Base-by-base conservation (phyloP, 345 rosid genomes). In the Brassica incana region DNA sequence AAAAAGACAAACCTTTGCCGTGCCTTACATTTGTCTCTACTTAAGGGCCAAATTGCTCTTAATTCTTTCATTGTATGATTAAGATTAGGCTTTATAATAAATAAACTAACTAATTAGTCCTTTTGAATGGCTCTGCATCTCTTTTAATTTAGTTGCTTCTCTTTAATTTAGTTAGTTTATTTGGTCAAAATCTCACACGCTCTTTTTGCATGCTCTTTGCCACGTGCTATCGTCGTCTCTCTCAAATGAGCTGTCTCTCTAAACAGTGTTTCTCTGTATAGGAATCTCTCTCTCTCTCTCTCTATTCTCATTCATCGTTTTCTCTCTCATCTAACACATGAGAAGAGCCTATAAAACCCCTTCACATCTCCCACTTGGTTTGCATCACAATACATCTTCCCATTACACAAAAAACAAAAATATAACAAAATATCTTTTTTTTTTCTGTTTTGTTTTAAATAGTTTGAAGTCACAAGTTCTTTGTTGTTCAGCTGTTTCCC, bases 171-270 rank as follows among this genome's bases (percentile, higher is more conserved):
- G 35, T 15, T 7, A 3, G 59, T 52, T 52, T 15, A 68, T 73
- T 79, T 79, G 82, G 82, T 73, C 78, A 79, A 79, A 69, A 75
- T 80, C 83, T 75, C 56, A 56, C 20, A 75, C 72, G 64, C 80
- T 80, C 73, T 81, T 77, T 77, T 54, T 76, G 77, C 83, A 81
- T 81, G 84, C 73, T 72, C 74, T 61, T 61, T 77, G 77, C 67
- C 84, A 81, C 84, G 84, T 81, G 78, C 81, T 81, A 20, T 61
- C 84, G 4, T 77, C 61, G 8, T 76, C 84, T 72, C 69, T 77
- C 74, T 61, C 71, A 45, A 68, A 77, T 81, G 77, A 81, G 84
- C 84, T 81, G 84, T 65, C 77, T 65, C 36, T 45, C 69, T 67
- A 78, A 66, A 33, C 2, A 79, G 69, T 69, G 63, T 50, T 69